Percentiles rank a stretch among this genome's conserved stretches.
Evolutionary conservation across 108 stramenopile species (phyloP).

Genomic region (Cyclotella distinguenda): DNA sequence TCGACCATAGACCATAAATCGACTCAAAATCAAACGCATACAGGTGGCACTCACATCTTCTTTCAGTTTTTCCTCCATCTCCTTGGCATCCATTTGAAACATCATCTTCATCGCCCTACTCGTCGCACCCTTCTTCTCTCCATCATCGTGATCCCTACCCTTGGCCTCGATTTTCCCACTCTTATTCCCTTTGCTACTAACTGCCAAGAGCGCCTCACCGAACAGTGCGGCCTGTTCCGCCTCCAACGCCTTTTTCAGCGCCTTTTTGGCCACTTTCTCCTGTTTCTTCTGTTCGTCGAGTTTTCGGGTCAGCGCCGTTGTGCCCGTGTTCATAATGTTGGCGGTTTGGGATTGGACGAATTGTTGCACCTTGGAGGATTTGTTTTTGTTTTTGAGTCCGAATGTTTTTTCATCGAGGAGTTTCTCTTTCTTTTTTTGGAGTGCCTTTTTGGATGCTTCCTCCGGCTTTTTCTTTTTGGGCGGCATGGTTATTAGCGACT

Average conservation of each 20-base stretch:
- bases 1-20: too few species aligned
- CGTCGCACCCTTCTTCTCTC: constrained; percentile 56
- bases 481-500: constrained; percentile 57
- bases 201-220: constrained; percentile 76
- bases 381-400: constrained; percentile 92
- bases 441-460: constrained; percentile 69
- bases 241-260: constrained; percentile 73
- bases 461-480: constrained; percentile 53
- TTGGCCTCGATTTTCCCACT: constrained; percentile 71
- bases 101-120: constrained; percentile 84
- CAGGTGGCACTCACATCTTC: constrained; percentile 65
- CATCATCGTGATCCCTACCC: constrained; percentile 75
- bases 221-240: constrained; percentile 86
- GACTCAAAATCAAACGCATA: not conserved
- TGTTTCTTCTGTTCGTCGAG: constrained; percentile 67
- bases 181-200: constrained; percentile 74
- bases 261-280: constrained; percentile 62
- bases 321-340: constrained; percentile 67
- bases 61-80: constrained; percentile 81
- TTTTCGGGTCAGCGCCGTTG: constrained; percentile 58
- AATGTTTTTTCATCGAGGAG: constrained; percentile 86
- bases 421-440: constrained; percentile 87
- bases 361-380: constrained; percentile 74
- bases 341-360: constrained; percentile 53
- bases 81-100: constrained; percentile 86